phyloP scores from a whole-genome alignment of 169 alveolate genomes.

The Eimeria acervulina region DNA sequence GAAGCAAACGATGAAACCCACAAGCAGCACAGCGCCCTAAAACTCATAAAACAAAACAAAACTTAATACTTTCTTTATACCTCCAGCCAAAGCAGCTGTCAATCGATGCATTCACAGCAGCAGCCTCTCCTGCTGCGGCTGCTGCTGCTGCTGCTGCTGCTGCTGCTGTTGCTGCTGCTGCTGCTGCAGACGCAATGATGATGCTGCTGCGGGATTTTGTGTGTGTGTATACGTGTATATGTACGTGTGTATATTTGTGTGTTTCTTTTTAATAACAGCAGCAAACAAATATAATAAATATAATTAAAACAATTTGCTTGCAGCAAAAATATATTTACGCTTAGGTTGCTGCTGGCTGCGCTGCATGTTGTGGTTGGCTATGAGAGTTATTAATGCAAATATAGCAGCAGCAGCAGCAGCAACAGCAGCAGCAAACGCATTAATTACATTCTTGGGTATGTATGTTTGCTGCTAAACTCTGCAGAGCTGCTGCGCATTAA shows the following conservation, averaged over 20 bases:
- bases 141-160: constrained; percentile 29
- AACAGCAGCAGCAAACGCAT: neutral
- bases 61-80: neutral
- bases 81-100: neutral
- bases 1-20: neutral
- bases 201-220: neutral
- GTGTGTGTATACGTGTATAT: too few species aligned
- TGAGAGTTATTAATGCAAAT: neutral
- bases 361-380: neutral
- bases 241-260: neutral
- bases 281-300: neutral
- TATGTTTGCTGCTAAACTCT: neutral
- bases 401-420: neutral
- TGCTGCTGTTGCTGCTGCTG: neutral
- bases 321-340: neutral
- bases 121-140: neutral
- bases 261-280: neutral
- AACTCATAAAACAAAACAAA: neutral
- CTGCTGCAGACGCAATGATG: neutral
- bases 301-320: neutral
- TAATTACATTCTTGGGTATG: neutral
- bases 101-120: neutral
- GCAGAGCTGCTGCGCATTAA: neutral
- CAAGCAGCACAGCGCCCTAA: neutral
- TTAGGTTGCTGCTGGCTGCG: neutral